A percentile compares a stretch with the other conserved stretches of the same genome.
phyloP scores from a whole-genome alignment of 2,329 filamentous ascomycete species.

The Penicillium sp. region DNA sequence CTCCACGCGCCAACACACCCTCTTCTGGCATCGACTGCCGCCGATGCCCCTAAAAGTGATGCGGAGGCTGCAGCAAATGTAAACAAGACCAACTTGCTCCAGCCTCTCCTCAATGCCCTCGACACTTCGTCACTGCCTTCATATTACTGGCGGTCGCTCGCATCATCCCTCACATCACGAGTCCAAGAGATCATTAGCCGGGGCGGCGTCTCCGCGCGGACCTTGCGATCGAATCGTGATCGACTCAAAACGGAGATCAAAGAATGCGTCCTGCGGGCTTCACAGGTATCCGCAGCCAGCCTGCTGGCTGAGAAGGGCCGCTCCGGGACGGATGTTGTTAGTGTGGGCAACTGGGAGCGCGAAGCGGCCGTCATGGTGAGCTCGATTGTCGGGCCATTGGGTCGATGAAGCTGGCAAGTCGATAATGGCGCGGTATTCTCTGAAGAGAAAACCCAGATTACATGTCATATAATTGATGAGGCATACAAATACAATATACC shows the following conservation, averaged over 20 bases:
- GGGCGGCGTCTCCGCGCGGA: conserved; percentile 81
- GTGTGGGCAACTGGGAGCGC: conserved; percentile 71
- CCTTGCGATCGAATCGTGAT: conserved; percentile 73
- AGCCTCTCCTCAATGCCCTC: conserved; percentile 72
- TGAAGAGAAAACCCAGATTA: background rate
- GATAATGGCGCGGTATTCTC: background rate
- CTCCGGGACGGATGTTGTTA: conserved; percentile 47
- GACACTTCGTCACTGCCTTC: conserved; percentile 85
- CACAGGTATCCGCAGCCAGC: conserved; percentile 63
- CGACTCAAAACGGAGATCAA: conserved; percentile 74
- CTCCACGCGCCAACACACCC: conserved; percentile 71
- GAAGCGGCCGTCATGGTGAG: conserved; percentile 95
- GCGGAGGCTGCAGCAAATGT: conserved; percentile 7
- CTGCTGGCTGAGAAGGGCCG: conserved; percentile 50
- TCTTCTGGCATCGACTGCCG: conserved; percentile 48
- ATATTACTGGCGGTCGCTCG: conserved; percentile 92
- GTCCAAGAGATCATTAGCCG: conserved; percentile 83
- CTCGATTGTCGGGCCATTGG: conserved; percentile 67
- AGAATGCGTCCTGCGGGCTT: conserved; percentile 80
- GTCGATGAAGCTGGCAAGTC: conserved; percentile 25
- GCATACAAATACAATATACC: background rate
- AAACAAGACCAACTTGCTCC: conserved; percentile 60
- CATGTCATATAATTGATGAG: background rate
- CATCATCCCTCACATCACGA: conserved; percentile 71
- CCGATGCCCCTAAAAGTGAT: conserved; percentile 38